phyloP scores from a whole-genome alignment of 352 stramenopile species.

The Phytopythium vexans region DNA sequence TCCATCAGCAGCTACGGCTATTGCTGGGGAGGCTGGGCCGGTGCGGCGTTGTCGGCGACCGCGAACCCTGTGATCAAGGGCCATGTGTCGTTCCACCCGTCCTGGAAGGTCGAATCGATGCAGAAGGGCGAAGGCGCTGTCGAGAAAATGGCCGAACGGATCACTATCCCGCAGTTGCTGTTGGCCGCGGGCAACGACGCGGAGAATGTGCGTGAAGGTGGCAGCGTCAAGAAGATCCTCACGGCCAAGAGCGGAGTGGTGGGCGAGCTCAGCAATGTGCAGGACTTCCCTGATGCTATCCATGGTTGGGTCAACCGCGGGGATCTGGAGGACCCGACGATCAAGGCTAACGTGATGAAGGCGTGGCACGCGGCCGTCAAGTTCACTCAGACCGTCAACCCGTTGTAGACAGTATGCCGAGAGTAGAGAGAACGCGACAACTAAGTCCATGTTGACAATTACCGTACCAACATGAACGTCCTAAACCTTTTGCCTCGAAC shows the following conservation, averaged over 20 bases:
- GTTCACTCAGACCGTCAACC: slow-evolving; percentile 15
- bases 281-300: slow-evolving; percentile 32
- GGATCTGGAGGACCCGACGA: slow-evolving; percentile 25
- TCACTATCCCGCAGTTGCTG: slow-evolving; percentile 35
- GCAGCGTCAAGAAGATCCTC: slow-evolving; percentile 29
- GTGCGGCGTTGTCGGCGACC: slow-evolving; percentile 9
- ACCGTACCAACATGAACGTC: slow-evolving; percentile 15
- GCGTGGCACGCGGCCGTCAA: slow-evolving; percentile 21
- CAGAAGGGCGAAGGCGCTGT: slow-evolving; percentile 20
- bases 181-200: slow-evolving; percentile 27
- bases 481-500: no score
- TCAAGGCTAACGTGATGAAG: slow-evolving; percentile 19
- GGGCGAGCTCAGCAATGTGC: slow-evolving; percentile 14
- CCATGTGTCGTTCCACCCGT: slow-evolving; percentile 37
- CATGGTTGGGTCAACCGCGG: slow-evolving; percentile 51
- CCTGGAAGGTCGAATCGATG: slow-evolving; percentile 23
- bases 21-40: slow-evolving; percentile 31
- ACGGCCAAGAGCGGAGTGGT: background rate
- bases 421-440: background rate
- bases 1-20: slow-evolving; percentile 32
- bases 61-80: slow-evolving; percentile 16
- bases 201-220: slow-evolving; percentile 15
- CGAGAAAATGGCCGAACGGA: slow-evolving; percentile 21
- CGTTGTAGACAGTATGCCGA: background rate
- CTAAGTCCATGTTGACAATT: slow-evolving; percentile 4